Evolutionary conservation across 2,329 filamentous ascomycete genomes (phyloP).

Genomic region (Seiridium cupressi): DNA sequence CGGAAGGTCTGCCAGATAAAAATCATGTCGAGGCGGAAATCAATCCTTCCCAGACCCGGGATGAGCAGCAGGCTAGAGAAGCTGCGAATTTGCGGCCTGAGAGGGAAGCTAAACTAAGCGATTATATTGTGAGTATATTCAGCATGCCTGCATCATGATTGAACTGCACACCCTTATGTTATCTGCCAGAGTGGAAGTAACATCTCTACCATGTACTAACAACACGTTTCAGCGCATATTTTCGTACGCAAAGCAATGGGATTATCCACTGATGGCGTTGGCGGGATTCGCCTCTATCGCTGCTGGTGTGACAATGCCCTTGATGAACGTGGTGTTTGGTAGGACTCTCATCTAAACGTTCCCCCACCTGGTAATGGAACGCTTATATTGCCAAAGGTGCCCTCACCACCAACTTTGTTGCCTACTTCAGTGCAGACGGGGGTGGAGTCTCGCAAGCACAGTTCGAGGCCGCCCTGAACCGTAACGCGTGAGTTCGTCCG

Average conservation of each 20-base stretch:
- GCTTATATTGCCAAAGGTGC: constrained; percentile 28
- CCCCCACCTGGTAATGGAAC: too few relatives aligned
- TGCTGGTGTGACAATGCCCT: constrained; percentile 52
- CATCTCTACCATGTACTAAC: not conserved
- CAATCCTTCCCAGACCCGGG: constrained; percentile 9
- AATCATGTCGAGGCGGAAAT: not conserved
- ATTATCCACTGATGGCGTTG: constrained; percentile 44
- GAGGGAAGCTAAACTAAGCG: constrained; percentile 41
- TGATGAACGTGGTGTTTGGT: constrained; percentile 62
- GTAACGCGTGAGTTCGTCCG: constrained; percentile 35
- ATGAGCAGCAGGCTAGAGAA: constrained; percentile 27
- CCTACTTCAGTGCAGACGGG: constrained; percentile 33
- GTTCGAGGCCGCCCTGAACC: constrained; percentile 42
- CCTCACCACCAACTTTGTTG: constrained; percentile 47
- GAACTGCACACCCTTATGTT: too few relatives aligned
- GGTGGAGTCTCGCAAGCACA: constrained; percentile 19
- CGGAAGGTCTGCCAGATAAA: constrained; percentile 1
- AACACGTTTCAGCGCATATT: constrained; percentile 43
- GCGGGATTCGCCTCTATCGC: constrained; percentile 49
- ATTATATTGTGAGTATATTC: constrained; percentile 37
- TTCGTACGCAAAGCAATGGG: constrained; percentile 51
- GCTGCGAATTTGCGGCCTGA: constrained; percentile 38
- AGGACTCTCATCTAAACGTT: constrained; percentile 11
- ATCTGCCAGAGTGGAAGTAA: too few relatives aligned
- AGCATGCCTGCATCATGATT: not conserved